Evolutionary conservation across 257 asterid species (phyloP).

Genomic region (Solanum pinnatisectum): DNA sequence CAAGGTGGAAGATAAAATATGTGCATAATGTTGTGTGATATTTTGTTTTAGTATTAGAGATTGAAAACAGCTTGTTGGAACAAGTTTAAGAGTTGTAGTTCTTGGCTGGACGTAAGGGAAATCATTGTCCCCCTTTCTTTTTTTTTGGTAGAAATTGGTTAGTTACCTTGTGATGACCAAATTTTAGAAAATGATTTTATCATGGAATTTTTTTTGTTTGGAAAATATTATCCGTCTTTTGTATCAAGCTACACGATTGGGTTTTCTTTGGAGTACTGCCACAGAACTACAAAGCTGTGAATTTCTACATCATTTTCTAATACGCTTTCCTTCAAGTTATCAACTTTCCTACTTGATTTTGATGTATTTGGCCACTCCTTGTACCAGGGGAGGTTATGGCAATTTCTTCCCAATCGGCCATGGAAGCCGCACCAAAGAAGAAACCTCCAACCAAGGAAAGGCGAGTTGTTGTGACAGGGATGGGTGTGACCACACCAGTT

Average conservation of each 20-base stretch:
- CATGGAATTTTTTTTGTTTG: background rate
- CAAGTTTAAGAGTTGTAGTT: background rate
- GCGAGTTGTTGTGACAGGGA: constrained; percentile 94
- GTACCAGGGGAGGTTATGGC: constrained; percentile 49
- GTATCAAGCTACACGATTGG: background rate
- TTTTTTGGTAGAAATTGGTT: background rate
- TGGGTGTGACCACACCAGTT: constrained; percentile 87
- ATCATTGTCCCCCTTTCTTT: background rate
- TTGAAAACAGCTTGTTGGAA: background rate
- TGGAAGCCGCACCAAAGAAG: constrained; percentile 39
- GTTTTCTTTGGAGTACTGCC: background rate
- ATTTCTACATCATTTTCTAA: background rate
- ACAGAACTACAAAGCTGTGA: background rate
- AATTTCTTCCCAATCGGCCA: constrained; percentile 38
- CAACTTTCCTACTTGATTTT: background rate
- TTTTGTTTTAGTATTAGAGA: background rate
- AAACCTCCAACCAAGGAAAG: constrained; percentile 60
- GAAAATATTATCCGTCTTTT: background rate
- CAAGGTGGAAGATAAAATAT: background rate
- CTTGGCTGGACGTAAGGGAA: background rate
- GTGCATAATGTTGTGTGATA: background rate
- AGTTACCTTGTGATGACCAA: background rate
- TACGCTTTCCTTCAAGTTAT: background rate
- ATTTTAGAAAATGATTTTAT: background rate
- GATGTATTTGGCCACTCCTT: background rate